Conservation (phyloP, 2,329 filamentous ascomycete genomes). For the Penicillium sp. region DNA sequence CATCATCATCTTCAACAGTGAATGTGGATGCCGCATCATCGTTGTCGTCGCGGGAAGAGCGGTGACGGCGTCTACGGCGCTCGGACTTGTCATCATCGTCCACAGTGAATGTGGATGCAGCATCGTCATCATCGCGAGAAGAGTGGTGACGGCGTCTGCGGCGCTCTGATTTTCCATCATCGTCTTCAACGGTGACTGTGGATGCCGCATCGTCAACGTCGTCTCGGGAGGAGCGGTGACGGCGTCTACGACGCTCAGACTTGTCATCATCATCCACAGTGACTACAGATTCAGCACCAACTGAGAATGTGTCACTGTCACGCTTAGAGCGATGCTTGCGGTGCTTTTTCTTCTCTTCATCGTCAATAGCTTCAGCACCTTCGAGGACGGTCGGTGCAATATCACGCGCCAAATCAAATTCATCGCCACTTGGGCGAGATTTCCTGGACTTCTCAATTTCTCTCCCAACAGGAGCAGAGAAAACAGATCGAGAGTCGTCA, state of each 20-base stretch:
- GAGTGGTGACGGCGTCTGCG: neutral
- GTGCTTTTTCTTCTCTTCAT: conserved; percentile 1
- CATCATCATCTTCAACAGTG: conserved; percentile 1
- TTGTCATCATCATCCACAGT: conserved; percentile 24
- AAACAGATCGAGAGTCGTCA: conserved; percentile 14
- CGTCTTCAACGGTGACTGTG: conserved; percentile 12
- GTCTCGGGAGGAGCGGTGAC: conserved; percentile 9
- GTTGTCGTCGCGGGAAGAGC: conserved; percentile 1
- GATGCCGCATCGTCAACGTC: conserved; percentile 1
- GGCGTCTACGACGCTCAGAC: conserved; percentile 19
- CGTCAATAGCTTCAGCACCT: neutral
- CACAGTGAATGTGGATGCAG: neutral
- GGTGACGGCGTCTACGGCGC: neutral
- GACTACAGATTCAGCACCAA: conserved; percentile 20
- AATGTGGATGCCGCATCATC: neutral
- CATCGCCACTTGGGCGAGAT: conserved; percentile 20
- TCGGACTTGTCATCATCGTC: conserved; percentile 10
- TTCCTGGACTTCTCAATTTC: conserved; percentile 16
- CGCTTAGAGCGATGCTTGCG: conserved; percentile 5
- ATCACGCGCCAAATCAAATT: conserved; percentile 23
- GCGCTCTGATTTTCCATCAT: conserved; percentile 6
- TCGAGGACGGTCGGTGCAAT: neutral
- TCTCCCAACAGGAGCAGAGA: conserved; percentile 13
- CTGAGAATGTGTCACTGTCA: conserved; percentile 18
- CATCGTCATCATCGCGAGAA: neutral